Evolutionary conservation across 495 filamentous ascomycete genomes (phyloP).

Genomic region (Xylaria telfairii): DNA sequence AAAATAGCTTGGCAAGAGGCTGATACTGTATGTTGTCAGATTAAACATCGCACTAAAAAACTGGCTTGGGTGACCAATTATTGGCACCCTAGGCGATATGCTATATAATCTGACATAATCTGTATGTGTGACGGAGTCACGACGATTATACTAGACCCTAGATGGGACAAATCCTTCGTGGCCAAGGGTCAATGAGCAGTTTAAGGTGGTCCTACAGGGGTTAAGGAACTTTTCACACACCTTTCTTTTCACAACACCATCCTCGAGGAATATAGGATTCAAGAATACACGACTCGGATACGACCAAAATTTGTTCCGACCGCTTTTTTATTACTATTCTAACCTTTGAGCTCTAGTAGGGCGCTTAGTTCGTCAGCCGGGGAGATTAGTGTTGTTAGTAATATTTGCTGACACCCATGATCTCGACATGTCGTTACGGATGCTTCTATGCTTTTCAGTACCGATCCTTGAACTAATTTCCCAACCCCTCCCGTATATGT

Average conservation of each 20-base stretch:
- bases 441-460: no score
- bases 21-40: slow-evolving; percentile 1
- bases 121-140: background rate
- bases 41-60: background rate
- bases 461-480: no score
- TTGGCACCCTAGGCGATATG: background rate
- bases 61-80: background rate
- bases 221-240: background rate
- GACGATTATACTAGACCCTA: no score
- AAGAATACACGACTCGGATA: slow-evolving; percentile 2
- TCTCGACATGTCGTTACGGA: no score
- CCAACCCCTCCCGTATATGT: no score
- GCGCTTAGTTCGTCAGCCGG: no score
- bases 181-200: no score
- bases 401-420: no score
- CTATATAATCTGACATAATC: background rate
- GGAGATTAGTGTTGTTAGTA: no score
- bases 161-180: no score
- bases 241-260: background rate
- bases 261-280: background rate
- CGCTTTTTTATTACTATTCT: slow-evolving; percentile 3
- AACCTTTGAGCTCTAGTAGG: no score
- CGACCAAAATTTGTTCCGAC: background rate
- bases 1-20: background rate
- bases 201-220: slow-evolving; percentile 13